Evolutionary conservation across 177 flowering plant genomes (phyloP), one percentile per base, ranked within the genome.

Genomic region (Tripterygium wilfordii): DNA sequence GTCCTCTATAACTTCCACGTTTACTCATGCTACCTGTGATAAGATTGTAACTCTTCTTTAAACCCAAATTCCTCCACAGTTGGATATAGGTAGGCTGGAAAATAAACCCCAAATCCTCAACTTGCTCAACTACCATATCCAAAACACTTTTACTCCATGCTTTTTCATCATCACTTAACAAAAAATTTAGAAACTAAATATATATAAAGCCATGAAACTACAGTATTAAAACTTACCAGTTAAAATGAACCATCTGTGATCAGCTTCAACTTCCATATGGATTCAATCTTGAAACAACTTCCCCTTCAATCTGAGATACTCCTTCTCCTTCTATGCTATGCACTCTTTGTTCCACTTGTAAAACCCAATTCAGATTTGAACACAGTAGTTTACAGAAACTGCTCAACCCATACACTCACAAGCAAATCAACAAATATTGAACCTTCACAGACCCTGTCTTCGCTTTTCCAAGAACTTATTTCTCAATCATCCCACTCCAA

Each of bases 351-450:
- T 5, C 42, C 49, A 15, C 18, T 37, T 18, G 51, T 25, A 36
- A 28, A 48, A 24, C 23, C 50, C 27, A 14, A 3, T 38, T 9
- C 55, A 13, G 61, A 64, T 45, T 42, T 41, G 47, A 52, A 6
- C 26, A 38, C 46, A 48, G 53, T 67, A 2, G 63, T 70, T 4
- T 67, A 52, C 66, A 66, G 60, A 19, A 14, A 38, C 9, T 66
- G 76, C 22, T 15, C 70, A 17, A 50, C n/a, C 42, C 32, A 63
- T 4, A 56, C 48, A 2, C 32, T 25, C 17, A 8, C 33, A 22
- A 22, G 18, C 20, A n/a, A n/a, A n/a, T 26, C 51, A 14, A 30
- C 36, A 12, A 19, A 20, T 10, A 18, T 45, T 12, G 17, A 39
- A n/a, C n/a, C n/a, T 45, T 31, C 56, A 12, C 43, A 58, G 44